These are phyloP conservation scores for Trichosporon sp. DNA, from an alignment of 1,284 basidiomycete genomes.

Conservation along the genomic window DNA sequence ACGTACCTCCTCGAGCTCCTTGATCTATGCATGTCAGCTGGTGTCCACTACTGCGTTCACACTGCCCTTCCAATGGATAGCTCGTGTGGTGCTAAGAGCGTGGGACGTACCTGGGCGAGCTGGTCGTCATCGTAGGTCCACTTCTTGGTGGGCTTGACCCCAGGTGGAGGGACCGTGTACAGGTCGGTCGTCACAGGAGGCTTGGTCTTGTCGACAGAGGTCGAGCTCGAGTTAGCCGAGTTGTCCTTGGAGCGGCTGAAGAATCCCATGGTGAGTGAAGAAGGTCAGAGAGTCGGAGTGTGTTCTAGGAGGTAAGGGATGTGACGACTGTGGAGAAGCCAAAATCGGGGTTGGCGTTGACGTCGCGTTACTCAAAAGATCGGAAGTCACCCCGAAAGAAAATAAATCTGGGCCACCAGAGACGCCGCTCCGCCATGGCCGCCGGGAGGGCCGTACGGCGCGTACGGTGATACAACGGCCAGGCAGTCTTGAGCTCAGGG, in stretches of 20 bases:
- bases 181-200: slow-evolving; percentile 26
- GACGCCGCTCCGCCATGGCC: neutral
- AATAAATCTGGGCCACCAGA: slow-evolving; percentile 6
- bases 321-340: slow-evolving; percentile 12
- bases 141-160: slow-evolving; percentile 56
- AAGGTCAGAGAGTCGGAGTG: neutral
- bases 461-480: neutral
- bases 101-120: slow-evolving; percentile 52
- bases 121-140: slow-evolving; percentile 69
- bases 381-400: slow-evolving; percentile 12
- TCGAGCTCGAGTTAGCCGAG: slow-evolving; percentile 18
- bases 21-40: slow-evolving; percentile 57
- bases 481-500: neutral
- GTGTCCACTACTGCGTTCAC: neutral
- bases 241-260: slow-evolving; percentile 23
- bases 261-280: slow-evolving; percentile 24
- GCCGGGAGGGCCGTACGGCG: neutral
- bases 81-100: neutral
- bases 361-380: slow-evolving; percentile 7
- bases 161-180: slow-evolving; percentile 24
- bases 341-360: neutral
- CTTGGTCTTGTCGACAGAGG: slow-evolving; percentile 18
- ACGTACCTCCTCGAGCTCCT: slow-evolving; percentile 65
- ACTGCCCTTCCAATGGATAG: neutral
- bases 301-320: neutral